Conservation (phyloP, 2,329 filamentous ascomycete species). For the Claviceps africana region DNA sequence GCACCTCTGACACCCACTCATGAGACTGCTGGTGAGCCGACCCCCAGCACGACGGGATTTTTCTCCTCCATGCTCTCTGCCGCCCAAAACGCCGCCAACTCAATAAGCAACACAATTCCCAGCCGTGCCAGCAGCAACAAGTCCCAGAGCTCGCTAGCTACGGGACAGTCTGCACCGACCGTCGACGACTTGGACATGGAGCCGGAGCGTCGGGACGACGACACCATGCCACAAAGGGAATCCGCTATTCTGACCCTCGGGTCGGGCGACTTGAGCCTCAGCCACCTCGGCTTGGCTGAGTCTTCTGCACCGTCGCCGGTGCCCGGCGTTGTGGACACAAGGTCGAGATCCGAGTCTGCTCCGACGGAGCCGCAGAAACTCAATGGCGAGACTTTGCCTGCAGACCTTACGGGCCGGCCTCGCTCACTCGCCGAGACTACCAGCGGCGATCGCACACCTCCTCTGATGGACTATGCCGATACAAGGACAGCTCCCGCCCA, state of each 20-base stretch:
- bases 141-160: slow-evolving; percentile 12
- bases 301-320: slow-evolving; percentile 41
- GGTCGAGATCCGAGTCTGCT: slow-evolving; percentile 44
- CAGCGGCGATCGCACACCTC: slow-evolving; percentile 47
- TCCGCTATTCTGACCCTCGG: slow-evolving; percentile 81
- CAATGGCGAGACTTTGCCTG: slow-evolving; percentile 16
- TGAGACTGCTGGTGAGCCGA: slow-evolving; percentile 49
- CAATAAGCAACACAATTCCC: slow-evolving; percentile 58
- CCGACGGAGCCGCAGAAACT: slow-evolving; percentile 29
- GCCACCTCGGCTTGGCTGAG: slow-evolving; percentile 69
- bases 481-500: slow-evolving; percentile 42
- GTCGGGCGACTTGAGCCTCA: slow-evolving; percentile 74
- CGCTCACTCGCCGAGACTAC: slow-evolving; percentile 37
- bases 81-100: slow-evolving; percentile 79
- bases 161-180: slow-evolving; percentile 21
- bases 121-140: slow-evolving; percentile 24
- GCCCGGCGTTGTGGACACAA: slow-evolving; percentile 31
- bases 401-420: slow-evolving; percentile 26
- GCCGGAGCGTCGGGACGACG: slow-evolving; percentile 16
- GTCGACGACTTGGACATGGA: slow-evolving; percentile 24
- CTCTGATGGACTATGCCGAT: slow-evolving; percentile 47
- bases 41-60: slow-evolving; percentile 54
- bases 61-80: slow-evolving; percentile 89
- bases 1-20: slow-evolving; percentile 62
- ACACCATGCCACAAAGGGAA: slow-evolving; percentile 43